Percentiles rank a stretch among this genome's conserved stretches.
Evolutionary conservation across 768 basidiomycete genomes (phyloP).

Genomic region (Trametes elegans): DNA sequence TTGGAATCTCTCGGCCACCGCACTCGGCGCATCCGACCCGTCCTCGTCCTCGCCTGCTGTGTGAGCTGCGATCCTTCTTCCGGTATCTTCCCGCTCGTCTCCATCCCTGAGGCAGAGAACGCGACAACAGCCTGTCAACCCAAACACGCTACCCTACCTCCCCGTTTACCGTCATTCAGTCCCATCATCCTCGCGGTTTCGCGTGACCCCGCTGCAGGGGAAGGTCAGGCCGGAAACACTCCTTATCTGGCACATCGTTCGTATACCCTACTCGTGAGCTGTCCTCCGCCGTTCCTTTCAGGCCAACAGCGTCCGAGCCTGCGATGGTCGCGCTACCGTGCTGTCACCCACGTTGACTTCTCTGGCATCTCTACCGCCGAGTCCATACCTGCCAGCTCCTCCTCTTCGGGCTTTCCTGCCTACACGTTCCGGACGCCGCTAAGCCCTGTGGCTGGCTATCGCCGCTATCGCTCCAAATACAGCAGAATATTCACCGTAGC

Average conservation of each 20-base stretch:
- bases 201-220: conserved; percentile 2
- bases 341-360: conserved; percentile 8
- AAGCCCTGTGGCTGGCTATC: not conserved
- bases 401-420: not conserved
- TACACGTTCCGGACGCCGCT: not conserved
- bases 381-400: conserved; percentile 11
- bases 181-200: conserved; percentile 4
- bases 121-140: conserved; percentile 3
- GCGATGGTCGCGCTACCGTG: conserved; percentile 20
- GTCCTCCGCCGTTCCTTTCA: not conserved
- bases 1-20: conserved; percentile 10
- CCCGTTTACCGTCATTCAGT: not conserved
- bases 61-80: conserved; percentile 4
- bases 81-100: not conserved
- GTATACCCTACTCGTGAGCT: not conserved
- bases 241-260: conserved; percentile 16
- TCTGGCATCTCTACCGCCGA: not conserved
- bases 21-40: conserved; percentile 2
- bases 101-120: not conserved
- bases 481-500: conserved; percentile 8
- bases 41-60: not conserved
- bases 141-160: not conserved
- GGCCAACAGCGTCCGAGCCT: conserved; percentile 2
- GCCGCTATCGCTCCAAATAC: conserved; percentile 3
- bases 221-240: not conserved